Conservation (phyloP, 2,329 filamentous ascomycete species). For the Cordyceps pruinosa region DNA sequence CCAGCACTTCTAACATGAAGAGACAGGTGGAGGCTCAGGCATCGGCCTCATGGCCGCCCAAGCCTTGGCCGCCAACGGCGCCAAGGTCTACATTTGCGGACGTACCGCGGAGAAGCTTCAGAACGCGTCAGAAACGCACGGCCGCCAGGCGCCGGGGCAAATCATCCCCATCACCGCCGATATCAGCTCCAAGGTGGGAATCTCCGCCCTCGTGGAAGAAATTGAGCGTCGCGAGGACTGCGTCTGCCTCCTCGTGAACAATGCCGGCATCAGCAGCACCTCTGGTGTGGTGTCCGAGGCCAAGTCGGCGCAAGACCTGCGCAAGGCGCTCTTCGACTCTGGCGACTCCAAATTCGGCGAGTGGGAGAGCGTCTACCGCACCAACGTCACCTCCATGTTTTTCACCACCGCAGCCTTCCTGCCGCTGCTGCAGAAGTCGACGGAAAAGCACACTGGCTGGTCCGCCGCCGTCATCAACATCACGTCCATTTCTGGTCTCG, state of each 20-base stretch:
- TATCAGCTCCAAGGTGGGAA: constrained; percentile 54
- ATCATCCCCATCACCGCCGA: constrained; percentile 57
- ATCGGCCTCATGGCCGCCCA: constrained; percentile 65
- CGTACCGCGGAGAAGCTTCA: constrained; percentile 57
- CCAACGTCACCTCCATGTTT: constrained; percentile 66
- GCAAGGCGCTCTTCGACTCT: constrained; percentile 60
- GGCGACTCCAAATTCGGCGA: constrained; percentile 52
- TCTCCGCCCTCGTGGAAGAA: constrained; percentile 50
- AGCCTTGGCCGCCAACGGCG: constrained; percentile 59
- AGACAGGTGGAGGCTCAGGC: constrained; percentile 48
- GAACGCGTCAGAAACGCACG: constrained; percentile 50
- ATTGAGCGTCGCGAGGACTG: constrained; percentile 48
- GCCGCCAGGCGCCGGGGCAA: constrained; percentile 44
- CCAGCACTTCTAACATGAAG: neutral
- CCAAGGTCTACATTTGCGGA: constrained; percentile 64
- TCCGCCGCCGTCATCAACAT: constrained; percentile 61
- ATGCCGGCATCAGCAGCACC: constrained; percentile 55
- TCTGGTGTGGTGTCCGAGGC: constrained; percentile 39
- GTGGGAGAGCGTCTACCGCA: constrained; percentile 66
- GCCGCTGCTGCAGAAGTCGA: constrained; percentile 51
- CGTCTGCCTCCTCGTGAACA: constrained; percentile 62
- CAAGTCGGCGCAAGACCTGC: constrained; percentile 42
- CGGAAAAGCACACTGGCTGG: constrained; percentile 37
- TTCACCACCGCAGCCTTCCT: constrained; percentile 58
- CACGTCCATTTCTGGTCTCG: constrained; percentile 57